Base-by-base conservation (phyloP, 495 filamentous ascomycete genomes). In the Emericellopsis terricola region DNA sequence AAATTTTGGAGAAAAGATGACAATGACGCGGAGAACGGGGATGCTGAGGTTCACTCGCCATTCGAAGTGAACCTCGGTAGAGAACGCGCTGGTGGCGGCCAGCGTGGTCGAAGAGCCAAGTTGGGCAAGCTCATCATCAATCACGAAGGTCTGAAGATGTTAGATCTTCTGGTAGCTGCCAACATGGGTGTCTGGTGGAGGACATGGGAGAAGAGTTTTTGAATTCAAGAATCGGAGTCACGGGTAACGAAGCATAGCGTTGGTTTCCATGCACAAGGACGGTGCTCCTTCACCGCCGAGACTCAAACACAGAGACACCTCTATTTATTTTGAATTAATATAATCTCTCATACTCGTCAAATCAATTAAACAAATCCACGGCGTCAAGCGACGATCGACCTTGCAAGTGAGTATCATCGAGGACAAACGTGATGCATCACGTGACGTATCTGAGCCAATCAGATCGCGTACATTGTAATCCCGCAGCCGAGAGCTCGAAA, bases 141-240 rank as follows among this genome's bases (percentile, higher is more conserved):
- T 41, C 76, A 87, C 41, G 87, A 92, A 43, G 89, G 89, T 0
- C 58, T 93, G 36, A 91, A 91, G 56, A 94, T 97, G 89, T 47
- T 94, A 43, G 89, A 97, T 64, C 49, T 97, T 34, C 65, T 92
- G 1, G 83, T 96, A 18, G 81, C 87, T 8, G 78, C 85, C 27
- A 94, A 89, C 49, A 68, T 96, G 54, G 79, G 76, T 1, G 65
- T 94, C 27, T 96, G 86, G 79, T 94, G 87, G 89, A 76, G 73
- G 42, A 71, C 77, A 1, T 94, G 83, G 72, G 82, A 85, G 39
- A 64, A 55, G 41, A 62, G 48, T 20, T 49, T 50, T 29, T 53
- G 31, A 40, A 16, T 26, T 26, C 23, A 26, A 26, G 23, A 26
- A 26, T 11, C 23, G n/a, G n/a, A n/a, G n/a, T n/a, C n/a, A n/a